Evolutionary conservation across 2,329 filamentous ascomycete species (phyloP).

Genomic region (Fusarium marasasianum): DNA sequence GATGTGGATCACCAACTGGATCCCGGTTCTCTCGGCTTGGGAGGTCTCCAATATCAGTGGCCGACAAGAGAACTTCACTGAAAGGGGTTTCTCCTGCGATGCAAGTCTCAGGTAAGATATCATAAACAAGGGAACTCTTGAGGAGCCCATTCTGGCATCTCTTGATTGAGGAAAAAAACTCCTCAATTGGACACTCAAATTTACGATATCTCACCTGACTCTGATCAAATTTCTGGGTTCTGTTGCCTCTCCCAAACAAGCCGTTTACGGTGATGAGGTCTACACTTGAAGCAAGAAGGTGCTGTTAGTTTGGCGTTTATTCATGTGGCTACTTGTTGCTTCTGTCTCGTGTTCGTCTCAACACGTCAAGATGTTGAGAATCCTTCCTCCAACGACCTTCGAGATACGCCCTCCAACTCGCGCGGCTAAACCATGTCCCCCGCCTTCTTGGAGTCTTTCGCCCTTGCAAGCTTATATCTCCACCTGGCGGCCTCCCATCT

Average conservation of each 20-base stretch:
- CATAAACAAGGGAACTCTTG: not conserved
- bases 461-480: conserved; percentile 12
- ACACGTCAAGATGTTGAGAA: not conserved
- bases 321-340: conserved; percentile 8
- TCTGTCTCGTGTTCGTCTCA: not conserved
- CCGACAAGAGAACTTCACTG: not conserved
- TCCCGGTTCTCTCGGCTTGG: conserved; percentile 18
- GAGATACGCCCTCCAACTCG: conserved; percentile 7
- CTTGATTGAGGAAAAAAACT: not conserved
- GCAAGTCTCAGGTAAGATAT: not conserved
- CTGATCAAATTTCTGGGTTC: not conserved
- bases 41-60: conserved; percentile 9
- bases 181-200: too few relatives aligned
- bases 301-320: not conserved
- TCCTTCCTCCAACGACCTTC: not conserved
- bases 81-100: not conserved
- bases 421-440: conserved; percentile 6
- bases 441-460: not conserved
- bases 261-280: not conserved
- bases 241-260: not conserved
- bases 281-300: not conserved
- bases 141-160: not conserved
- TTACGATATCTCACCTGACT: not conserved
- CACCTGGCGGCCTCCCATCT: conserved; percentile 25
- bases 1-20: conserved; percentile 35